Evolutionary conservation across 371 early-diverging fungal genomes (phyloP), one percentile per base, ranked within the genome.

Genomic region (Gilbertella persicaria): DNA sequence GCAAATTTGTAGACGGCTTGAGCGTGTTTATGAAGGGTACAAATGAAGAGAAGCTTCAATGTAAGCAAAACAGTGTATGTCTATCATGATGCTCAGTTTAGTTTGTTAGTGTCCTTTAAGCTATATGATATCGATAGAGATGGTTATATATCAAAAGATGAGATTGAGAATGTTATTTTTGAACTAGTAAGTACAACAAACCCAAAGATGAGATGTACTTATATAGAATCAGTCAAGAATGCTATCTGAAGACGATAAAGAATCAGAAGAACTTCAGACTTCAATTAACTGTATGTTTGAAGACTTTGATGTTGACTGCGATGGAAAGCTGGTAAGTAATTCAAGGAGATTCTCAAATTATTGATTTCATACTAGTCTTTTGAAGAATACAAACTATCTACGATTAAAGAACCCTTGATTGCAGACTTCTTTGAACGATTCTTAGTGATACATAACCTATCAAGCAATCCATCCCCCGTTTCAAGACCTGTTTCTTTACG

Each of bases 281-380:
- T 69, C 86, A 50, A 88, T 90, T 28, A 64, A 69, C 46, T 78
- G 84, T 26, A 73, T 93, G 59, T 93, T 90, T 71, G 83, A 89
- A 13, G 93, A 93, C 55, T 60, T 93, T 64, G 93, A 93, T 64
- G 88, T 93, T 26, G 85, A 93, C 58, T 86, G 86, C 41, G 90
- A 93, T 61, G 89, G 87, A 21, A 85, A 85, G 35, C 61, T 91
- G 74, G 88, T 86, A 71, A 63, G 66, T 56, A 13, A 3, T 0
- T 19, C 8, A 23, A 24, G 9, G 14, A 42, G 23, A 21, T 36
- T 36, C 17, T 10, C 12, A 45, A 16, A 3, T n/a, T 23, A 24
- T 21, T 19, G 23, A 8, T 16, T 39, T 10, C 16, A 12, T 6
- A 12, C 26, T 59, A 88, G 89, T 85, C 89, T 23, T 79, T 89